These are phyloP conservation scores for Talaromyces sp. DNA, from an alignment of 2,329 filamentous ascomycete species.

Conservation along the genomic window DNA sequence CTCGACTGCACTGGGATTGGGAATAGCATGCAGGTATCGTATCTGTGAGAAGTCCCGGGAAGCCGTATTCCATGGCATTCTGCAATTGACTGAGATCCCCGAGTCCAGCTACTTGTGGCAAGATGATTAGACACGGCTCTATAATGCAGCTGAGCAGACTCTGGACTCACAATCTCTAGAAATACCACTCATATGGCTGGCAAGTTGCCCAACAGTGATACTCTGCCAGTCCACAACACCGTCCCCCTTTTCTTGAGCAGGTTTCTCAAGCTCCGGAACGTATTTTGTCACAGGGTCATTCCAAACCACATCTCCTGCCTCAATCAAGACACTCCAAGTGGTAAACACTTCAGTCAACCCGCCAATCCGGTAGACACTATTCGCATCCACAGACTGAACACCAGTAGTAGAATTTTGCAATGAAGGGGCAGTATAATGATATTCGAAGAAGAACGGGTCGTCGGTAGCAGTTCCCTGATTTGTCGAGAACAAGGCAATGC, in stretches of 20 bases:
- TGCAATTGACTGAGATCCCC: neutral
- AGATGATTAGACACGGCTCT: neutral
- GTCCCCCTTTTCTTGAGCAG: neutral
- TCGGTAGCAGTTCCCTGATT: neutral
- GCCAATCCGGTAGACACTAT: neutral
- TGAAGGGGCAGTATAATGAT: neutral
- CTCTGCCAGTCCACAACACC: slow-evolving; percentile 22
- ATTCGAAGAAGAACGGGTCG: neutral
- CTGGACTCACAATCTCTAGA: slow-evolving; percentile 20
- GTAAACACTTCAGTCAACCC: neutral
- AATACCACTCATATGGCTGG: slow-evolving; percentile 27
- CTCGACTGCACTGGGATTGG: neutral
- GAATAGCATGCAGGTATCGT: neutral
- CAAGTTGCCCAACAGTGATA: slow-evolving; percentile 27
- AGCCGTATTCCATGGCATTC: neutral
- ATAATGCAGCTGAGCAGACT: too few relatives aligned
- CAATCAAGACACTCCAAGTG: neutral
- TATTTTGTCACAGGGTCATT: slow-evolving; percentile 43
- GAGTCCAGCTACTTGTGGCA: neutral
- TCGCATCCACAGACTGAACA: neutral
- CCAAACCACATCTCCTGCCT: slow-evolving; percentile 23
- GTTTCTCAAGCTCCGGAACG: slow-evolving; percentile 37
- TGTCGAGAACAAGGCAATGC: neutral
- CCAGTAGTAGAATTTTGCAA: neutral
- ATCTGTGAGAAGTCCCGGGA: neutral